phyloP scores from a whole-genome alignment of 2,329 filamentous ascomycete species.

The Uncinocarpus reesii region DNA sequence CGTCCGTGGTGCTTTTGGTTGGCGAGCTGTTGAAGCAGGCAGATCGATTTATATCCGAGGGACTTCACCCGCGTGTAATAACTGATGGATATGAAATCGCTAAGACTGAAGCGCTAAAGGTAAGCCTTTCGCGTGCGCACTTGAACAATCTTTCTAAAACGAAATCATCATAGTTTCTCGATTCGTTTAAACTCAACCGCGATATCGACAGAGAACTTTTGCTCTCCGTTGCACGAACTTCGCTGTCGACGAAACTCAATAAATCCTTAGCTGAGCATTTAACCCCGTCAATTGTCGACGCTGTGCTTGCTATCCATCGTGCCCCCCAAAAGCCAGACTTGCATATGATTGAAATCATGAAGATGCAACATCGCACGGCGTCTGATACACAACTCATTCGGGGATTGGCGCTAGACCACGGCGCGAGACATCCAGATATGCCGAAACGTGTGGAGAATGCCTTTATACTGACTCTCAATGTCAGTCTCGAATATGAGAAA shows the following conservation, averaged over 20 bases:
- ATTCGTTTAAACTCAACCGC: constrained; percentile 79
- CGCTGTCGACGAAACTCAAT: constrained; percentile 91
- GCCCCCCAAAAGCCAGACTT: constrained; percentile 84
- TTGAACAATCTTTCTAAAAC: constrained; percentile 5
- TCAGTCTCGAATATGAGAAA: constrained; percentile 97
- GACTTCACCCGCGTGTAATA: constrained; percentile 91
- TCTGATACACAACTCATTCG: constrained; percentile 93
- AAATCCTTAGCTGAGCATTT: constrained; percentile 77
- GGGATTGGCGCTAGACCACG: constrained; percentile 86
- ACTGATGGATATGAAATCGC: constrained; percentile 97
- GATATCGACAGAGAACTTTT: constrained; percentile 90
- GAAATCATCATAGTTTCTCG: constrained; percentile 59
- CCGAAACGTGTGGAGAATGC: constrained; percentile 93
- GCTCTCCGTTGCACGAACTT: constrained; percentile 84
- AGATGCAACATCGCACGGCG: constrained; percentile 96
- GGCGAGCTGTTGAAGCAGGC: constrained; percentile 97
- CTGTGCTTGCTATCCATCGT: constrained; percentile 88
- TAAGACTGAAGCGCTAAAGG: constrained; percentile 83
- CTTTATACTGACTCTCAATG: constrained; percentile 87
- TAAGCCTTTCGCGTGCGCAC: constrained; percentile 27
- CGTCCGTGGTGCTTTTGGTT: constrained; percentile 86
- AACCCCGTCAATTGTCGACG: constrained; percentile 90
- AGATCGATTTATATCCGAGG: constrained; percentile 88
- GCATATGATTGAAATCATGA: constrained; percentile 99
- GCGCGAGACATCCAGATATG: constrained; percentile 95